Evolutionary conservation across 768 basidiomycete genomes (phyloP), one percentile per base, ranked within the genome.

Genomic region (Ramaria rubella): DNA sequence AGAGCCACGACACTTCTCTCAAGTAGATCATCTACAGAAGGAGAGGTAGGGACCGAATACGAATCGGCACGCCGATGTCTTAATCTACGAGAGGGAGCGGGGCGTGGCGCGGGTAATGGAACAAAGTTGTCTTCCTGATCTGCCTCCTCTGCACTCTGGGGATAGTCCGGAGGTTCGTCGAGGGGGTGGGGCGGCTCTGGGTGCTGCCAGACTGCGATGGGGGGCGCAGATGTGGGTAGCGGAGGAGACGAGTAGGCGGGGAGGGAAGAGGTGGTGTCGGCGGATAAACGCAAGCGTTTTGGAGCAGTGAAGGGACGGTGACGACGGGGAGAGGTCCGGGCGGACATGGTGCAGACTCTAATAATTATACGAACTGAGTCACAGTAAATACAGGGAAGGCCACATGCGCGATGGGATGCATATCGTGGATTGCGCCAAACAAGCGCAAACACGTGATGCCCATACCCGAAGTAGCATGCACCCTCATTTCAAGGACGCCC

Each of bases 361-460:
- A 51, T 21, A 33, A 51, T 36, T 12, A 30, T 29, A 34, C 4
- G 19, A 17, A 12, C 19, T 30, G 49, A 51, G 49, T 51, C 49
- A 51, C 27, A 48, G 5, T 17, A 48, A 11, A 48, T 17, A 48
- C 17, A 17, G 46, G 46, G 29, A 48, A 48, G 46, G 17, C 4
- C 46, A 26, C 46, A 48, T 48, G 46, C 21, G 46, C 29, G 21
- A 26, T n/a, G 46, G 46, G 24, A 48, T 7, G 5, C 40, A 7
- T 42, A 42, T n/a, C 40, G 40, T n/a, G 40, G 5, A 40, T 19
- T 40, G 19, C 38, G 40, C n/a, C n/a, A 42, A 60, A 65, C 69
- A 55, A 49, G 87, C 90, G 78, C 91, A 90, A 59, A 92, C 87
- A 44, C 90, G 90, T 44, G 91, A 93, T 52, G 87, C 91, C 49